Conservation (phyloP, 495 filamentous ascomycete genomes). For the Glarea lozoyensis region DNA sequence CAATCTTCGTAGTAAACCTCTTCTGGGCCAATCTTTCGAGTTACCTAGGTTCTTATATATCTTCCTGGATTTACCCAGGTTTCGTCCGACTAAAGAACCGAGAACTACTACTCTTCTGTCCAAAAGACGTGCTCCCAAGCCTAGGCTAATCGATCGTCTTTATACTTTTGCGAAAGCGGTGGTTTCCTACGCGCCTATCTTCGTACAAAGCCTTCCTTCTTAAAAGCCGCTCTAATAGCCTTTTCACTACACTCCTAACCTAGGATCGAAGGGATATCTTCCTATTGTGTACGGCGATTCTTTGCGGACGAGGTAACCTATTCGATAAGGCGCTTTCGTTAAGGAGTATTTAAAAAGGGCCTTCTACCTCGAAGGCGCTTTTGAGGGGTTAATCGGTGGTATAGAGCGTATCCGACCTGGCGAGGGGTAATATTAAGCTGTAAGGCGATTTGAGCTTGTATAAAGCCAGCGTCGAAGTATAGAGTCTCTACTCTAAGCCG, state of each 20-base stretch:
- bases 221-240: constrained; percentile 16
- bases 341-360: constrained; percentile 20
- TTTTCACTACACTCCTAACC: constrained; percentile 11
- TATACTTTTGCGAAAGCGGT: constrained; percentile 8
- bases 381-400: constrained; percentile 13
- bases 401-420: constrained; percentile 22
- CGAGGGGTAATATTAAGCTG: constrained; percentile 15
- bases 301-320: constrained; percentile 20
- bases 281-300: constrained; percentile 20
- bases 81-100: constrained; percentile 24
- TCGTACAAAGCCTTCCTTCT: constrained; percentile 23
- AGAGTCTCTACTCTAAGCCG: constrained; percentile 16
- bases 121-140: constrained; percentile 11
- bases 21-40: constrained; percentile 12
- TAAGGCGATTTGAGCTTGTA: constrained; percentile 17
- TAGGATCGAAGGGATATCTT: constrained; percentile 21
- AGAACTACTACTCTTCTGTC: constrained; percentile 18
- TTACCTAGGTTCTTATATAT: constrained; percentile 12
- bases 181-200: constrained; percentile 20
- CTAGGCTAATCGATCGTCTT: constrained; percentile 8
- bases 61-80: constrained; percentile 14
- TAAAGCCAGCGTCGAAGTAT: constrained; percentile 14
- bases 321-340: constrained; percentile 22
- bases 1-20: too few species aligned
- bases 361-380: constrained; percentile 15